Evolutionary conservation across 2,329 filamentous ascomycete genomes (phyloP), one percentile per base, ranked within the genome.

Genomic region (Aureobasidium sp.): DNA sequence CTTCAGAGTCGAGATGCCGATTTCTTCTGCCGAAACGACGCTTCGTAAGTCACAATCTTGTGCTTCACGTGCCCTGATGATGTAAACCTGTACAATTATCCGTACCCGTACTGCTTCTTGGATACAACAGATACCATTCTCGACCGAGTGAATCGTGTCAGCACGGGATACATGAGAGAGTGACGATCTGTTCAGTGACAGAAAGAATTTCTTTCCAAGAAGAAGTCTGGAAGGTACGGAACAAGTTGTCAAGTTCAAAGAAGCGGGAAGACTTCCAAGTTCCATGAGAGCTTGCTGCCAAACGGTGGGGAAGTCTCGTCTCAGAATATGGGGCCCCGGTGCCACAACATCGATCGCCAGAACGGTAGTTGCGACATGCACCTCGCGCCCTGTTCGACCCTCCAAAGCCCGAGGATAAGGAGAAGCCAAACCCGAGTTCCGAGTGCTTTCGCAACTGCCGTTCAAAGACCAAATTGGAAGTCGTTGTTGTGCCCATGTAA

Each of bases 361-460:
- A 3, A 42, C 53, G 53, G 53, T 57, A 57, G 53, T 57, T 57
- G 53, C 8, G 23, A 46, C 43, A 27, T 46, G 43, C 43, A 57
- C 40, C 11, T 55, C 19, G n/a, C 38, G 37, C 51, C 51, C 51
- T 55, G 37, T 55, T 25, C 17, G 17, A 21, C n/a, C n/a, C 35
- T 6, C 6, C 27, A 31, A 43, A 55, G 5, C 2, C 53, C 53
- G 53, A 57, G 53, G 37, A 46, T 43, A 35, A 45, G 53, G 29
- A 45, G 40, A 8, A 23, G 21, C 17, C n/a, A 46, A 45, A 35
- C 17, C 53, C 53, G 53, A 57, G 27, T 15, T n/a, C 53, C 53
- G 53, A 45, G 27, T 15, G 6, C 45, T 35, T 35, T 46, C 17
- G 53, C 53, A 57, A 57, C 53, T 57, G 53, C 53, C 53, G 53